Percentiles rank a stretch among this genome's conserved stretches.
Conservation (phyloP, 129 eudicot genomes). For the Lonicera japonica region DNA sequence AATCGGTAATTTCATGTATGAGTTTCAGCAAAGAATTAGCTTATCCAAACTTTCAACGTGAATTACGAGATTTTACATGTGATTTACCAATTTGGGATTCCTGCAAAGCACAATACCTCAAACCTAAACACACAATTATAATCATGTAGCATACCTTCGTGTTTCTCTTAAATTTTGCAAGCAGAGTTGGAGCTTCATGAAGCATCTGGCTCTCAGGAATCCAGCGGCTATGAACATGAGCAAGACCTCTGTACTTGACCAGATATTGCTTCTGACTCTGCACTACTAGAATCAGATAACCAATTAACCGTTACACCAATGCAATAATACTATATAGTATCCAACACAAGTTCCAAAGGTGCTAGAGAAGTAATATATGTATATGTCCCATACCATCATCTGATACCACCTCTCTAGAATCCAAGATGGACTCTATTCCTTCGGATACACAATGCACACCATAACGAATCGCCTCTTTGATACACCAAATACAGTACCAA, state of each 20-base stretch:
- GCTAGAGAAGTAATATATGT: not conserved
- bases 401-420: constrained; percentile 14
- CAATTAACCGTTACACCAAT: constrained; percentile 1
- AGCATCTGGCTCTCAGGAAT: constrained; percentile 20
- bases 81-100: not conserved
- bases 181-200: constrained; percentile 15
- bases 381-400: constrained; percentile 10
- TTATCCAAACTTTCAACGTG: too few species aligned
- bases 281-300: constrained; percentile 7
- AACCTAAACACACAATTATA: not conserved
- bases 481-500: constrained; percentile 46
- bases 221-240: constrained; percentile 42
- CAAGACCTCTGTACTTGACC: constrained; percentile 44
- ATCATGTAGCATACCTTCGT: not conserved
- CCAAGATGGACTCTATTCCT: constrained; percentile 37
- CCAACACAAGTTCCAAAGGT: not conserved
- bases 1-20: too few species aligned
- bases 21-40: too few species aligned
- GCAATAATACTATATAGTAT: constrained; percentile 4
- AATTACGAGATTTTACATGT: too few species aligned
- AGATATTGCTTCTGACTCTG: constrained; percentile 29
- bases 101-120: too few species aligned
- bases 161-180: not conserved
- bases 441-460: constrained; percentile 31
- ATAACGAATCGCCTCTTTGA: constrained; percentile 18